Base-by-base conservation (phyloP, 257 asterid genomes). In the Nicotiana undulata region DNA sequence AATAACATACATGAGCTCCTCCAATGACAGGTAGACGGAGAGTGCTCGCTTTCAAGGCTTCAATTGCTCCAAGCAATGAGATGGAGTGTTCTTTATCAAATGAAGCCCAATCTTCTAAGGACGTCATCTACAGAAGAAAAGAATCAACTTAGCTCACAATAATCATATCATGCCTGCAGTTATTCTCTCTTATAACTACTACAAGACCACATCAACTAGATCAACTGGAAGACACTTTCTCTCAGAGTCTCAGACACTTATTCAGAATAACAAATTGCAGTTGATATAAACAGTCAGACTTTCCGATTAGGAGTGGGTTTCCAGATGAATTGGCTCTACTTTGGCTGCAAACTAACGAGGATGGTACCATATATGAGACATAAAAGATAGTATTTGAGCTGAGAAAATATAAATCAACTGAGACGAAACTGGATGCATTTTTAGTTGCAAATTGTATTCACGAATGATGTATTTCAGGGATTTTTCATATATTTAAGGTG, bases 21-120 rank as follows among this genome's bases (percentile, higher is more conserved):
- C 91, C 97, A 52, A 86, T 87, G 65, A 92, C 89, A 7, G 99
- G 97, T 76, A 95, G 97, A 49, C 97, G 97, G 65, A 95, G 94
- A 79, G 97, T 93, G 92, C 98, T 95, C 70, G 97, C 98, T 80
- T 86, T 93, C 84, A 95, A 86, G 67, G 98, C 94, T 89, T 93
- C 98, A 58, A 89, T 95, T 64, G 94, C 97, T 79, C 99, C 98
- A 51, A 86, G 83, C 85, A 95, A 80, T 82, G 95, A 89, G 64
- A 90, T 84, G 5, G 84, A 88, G 83, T 93, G 97, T 75, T 89
- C 96, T 83, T 92, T 91, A 76, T 91, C 99, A 80, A 91, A 63
- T 34, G 89, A 88, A 32, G 89, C 91, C 97, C 97, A 93, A 64
- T 85, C 91, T 85, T 91, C 98, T 81, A 95, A 85, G 81, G 46